Evolutionary conservation across 345 rosid genomes (phyloP), one percentile per base, ranked within the genome.

Genomic region (Lumnitzera racemosa): DNA sequence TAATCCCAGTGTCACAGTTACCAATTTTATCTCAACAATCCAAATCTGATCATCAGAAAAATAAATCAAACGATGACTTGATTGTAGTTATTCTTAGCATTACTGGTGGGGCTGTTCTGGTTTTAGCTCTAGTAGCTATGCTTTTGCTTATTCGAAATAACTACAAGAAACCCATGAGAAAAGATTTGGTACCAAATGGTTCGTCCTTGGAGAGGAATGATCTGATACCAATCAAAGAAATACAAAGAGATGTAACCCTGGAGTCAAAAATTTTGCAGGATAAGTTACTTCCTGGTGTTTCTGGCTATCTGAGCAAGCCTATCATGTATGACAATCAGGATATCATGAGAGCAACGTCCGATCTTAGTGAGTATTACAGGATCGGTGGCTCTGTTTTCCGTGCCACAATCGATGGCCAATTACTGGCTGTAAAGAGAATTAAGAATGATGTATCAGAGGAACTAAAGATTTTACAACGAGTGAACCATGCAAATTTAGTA

Each of bases 401-500:
- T 43, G 84, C 76, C 61, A 76, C 24, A 31, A 76, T 85, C 43
- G 51, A 74, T 24, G 80, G 74, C 53, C 71, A 72, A 67, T 49
- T 74, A 49, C 47, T 85, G 11, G 88, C 86, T 2, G 65, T 76
- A 24, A 85, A 85, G 79, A 76, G 62, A 66, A 70, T 55, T 52
- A 76, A 67, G 65, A 78, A 69, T 29, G 75, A 77, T 58, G 60
- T 66, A 25, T 29, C 72, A 1, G 80, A 72, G 59, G 86, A 82
- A 61, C 72, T 80, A 36, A 75, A 74, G 67, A 78, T 85, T 56
- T 59, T 80, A 31, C 80, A 71, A 70, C 80, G 75, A 68, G 80
- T 85, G 25, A 85, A 75, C 58, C 91, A 82, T 62, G 75, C 76
- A 17, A 85, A 80, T 69, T 78, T 80, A 56, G 82, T 85, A 71